phyloP scores from a whole-genome alignment of 1,284 basidiomycete genomes.

The Cutaneotrichosporon sp. region DNA sequence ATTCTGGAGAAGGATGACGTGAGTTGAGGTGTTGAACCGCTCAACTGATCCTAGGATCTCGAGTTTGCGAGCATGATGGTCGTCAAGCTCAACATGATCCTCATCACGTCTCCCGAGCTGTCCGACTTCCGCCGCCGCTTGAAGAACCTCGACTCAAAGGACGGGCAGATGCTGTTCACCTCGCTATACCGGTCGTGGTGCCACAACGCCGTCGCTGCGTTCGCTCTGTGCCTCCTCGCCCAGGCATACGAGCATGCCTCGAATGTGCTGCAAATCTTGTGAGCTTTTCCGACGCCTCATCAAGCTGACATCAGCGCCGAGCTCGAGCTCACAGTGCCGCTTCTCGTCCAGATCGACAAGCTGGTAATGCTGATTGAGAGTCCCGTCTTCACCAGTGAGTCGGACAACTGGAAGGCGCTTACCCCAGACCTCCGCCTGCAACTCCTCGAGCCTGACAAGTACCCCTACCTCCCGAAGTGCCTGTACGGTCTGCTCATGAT shows the following conservation, averaged over 20 bases:
- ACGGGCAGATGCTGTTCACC: conserved; percentile 87
- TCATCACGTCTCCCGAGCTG: conserved; percentile 95
- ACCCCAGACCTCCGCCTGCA: conserved; percentile 86
- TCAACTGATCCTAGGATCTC: conserved; percentile 66
- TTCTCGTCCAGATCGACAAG: conserved; percentile 97
- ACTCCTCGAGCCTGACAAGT: conserved; percentile 92
- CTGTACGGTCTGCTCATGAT: conserved; percentile 97
- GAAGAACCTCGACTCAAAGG: conserved; percentile 92
- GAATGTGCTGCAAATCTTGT: conserved; percentile 96
- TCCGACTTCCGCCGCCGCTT: conserved; percentile 89
- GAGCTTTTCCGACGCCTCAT: conserved; percentile 39
- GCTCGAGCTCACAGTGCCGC: conserved; percentile 89
- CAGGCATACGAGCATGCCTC: conserved; percentile 99
- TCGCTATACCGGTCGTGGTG: conserved; percentile 97
- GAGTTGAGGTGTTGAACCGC: conserved; percentile 31
- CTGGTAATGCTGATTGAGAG: conserved; percentile 97
- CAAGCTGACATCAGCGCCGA: conserved; percentile 69
- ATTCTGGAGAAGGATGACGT: conserved; percentile 98
- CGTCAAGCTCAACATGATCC: conserved; percentile 93
- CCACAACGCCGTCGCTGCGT: conserved; percentile 95
- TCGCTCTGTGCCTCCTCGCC: conserved; percentile 91
- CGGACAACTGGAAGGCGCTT: not conserved
- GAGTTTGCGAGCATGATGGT: conserved; percentile 98
- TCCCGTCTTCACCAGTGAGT: conserved; percentile 92
- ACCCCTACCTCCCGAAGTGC: conserved; percentile 96